Evolutionary conservation across 495 filamentous ascomycete species (phyloP).

Genomic region (Aspergillus nanangensis): DNA sequence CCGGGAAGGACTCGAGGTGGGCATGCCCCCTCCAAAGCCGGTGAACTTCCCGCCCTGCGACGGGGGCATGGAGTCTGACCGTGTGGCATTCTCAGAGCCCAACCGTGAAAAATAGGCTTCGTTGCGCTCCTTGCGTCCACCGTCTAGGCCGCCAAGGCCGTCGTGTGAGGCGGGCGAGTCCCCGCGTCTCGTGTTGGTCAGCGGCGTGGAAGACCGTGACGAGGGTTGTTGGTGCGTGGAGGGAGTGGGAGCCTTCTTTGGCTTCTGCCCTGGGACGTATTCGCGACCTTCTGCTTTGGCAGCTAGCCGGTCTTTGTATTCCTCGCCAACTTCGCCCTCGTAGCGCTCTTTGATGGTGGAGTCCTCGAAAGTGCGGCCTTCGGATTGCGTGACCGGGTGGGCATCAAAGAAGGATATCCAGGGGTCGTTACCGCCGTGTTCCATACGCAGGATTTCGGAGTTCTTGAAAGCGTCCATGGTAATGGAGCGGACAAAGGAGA

Average conservation of each 20-base stretch:
- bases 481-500: slow-evolving; percentile 93
- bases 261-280: slow-evolving; percentile 64
- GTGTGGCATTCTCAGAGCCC: slow-evolving; percentile 72
- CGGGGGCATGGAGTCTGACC: slow-evolving; percentile 70
- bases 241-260: slow-evolving; percentile 28
- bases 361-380: slow-evolving; percentile 63
- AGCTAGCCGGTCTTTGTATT: slow-evolving; percentile 88
- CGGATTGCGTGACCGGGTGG: slow-evolving; percentile 58
- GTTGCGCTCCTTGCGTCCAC: slow-evolving; percentile 58
- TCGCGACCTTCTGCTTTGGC: slow-evolving; percentile 81
- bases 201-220: slow-evolving; percentile 33
- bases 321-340: slow-evolving; percentile 80
- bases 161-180: slow-evolving; percentile 27
- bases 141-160: slow-evolving; percentile 17
- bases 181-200: slow-evolving; percentile 20
- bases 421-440: slow-evolving; percentile 76
- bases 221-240: slow-evolving; percentile 10
- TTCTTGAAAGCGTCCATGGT: slow-evolving; percentile 98
- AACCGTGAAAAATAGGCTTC: slow-evolving; percentile 87
- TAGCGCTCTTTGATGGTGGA: slow-evolving; percentile 78
- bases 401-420: slow-evolving; percentile 81
- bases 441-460: slow-evolving; percentile 81
- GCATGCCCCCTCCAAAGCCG: slow-evolving; percentile 78
- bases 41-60: slow-evolving; percentile 87
- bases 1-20: slow-evolving; percentile 14